phyloP scores from a whole-genome alignment of 1,139 yeast species.

The Pichia sp. region DNA sequence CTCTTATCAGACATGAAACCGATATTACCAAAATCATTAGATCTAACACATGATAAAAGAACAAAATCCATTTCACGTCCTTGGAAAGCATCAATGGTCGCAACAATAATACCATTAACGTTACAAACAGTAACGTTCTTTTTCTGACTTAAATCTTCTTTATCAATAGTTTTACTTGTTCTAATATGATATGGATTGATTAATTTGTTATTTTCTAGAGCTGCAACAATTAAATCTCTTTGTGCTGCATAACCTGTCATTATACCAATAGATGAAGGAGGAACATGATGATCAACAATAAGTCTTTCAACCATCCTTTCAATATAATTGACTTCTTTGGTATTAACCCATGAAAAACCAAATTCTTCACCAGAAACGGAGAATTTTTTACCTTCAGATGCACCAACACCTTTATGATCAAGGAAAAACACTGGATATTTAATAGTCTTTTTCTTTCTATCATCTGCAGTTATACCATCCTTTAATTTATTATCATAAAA shows the following conservation, averaged over 20 bases:
- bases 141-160: conserved; percentile 25
- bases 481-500: conserved; percentile 50
- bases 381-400: conserved; percentile 19
- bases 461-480: conserved; percentile 53
- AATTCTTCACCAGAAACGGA: conserved; percentile 22
- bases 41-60: conserved; percentile 84
- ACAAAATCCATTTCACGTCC: conserved; percentile 93
- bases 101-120: conserved; percentile 61
- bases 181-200: conserved; percentile 51
- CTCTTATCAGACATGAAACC: conserved; percentile 88
- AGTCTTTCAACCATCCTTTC: conserved; percentile 42
- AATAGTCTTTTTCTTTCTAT: conserved; percentile 31
- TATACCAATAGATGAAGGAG: conserved; percentile 50
- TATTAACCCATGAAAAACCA: conserved; percentile 32
- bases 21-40: conserved; percentile 69
- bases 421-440: conserved; percentile 27
- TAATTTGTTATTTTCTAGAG: conserved; percentile 43
- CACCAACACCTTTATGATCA: conserved; percentile 20
- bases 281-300: conserved; percentile 48
- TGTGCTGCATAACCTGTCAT: conserved; percentile 74
- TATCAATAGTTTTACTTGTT: conserved; percentile 36
- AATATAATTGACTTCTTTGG: conserved; percentile 45
- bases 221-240: conserved; percentile 52
- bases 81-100: conserved; percentile 92
- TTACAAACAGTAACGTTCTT: conserved; percentile 40